Conservation (phyloP, 192 early-diverging fungal genomes). For the Obelidium mucronatum region DNA sequence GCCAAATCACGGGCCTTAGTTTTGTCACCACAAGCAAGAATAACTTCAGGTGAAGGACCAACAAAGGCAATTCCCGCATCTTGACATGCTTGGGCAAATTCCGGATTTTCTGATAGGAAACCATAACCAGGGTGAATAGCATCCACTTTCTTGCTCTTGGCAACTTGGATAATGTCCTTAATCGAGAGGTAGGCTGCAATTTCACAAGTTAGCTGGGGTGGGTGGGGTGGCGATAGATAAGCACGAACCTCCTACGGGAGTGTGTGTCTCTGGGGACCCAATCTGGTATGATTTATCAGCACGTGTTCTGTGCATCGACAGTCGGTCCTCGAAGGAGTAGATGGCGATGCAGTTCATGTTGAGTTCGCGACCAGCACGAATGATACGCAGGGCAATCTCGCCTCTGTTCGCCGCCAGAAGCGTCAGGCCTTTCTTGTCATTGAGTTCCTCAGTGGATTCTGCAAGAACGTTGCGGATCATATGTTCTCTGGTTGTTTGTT, state of each 20-base stretch:
- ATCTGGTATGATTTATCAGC: slow-evolving; percentile 98
- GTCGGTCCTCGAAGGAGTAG: slow-evolving; percentile 90
- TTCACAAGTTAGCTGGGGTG: not conserved
- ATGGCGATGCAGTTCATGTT: slow-evolving; percentile 84
- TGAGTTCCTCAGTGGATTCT: too few species aligned
- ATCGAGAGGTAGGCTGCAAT: slow-evolving; percentile 85
- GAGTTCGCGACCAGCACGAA: slow-evolving; percentile 91
- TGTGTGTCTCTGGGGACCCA: slow-evolving; percentile 77
- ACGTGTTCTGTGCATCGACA: slow-evolving; percentile 91
- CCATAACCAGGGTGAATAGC: slow-evolving; percentile 98
- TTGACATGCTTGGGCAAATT: slow-evolving; percentile 89
- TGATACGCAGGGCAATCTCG: slow-evolving; percentile 95
- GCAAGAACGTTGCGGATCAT: too few species aligned
- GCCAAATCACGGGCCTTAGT: slow-evolving; percentile 88
- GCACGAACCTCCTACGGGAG: slow-evolving; percentile 75
- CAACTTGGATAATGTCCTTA: slow-evolving; percentile 91
- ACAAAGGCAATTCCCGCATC: slow-evolving; percentile 91
- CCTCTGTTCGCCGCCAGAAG: slow-evolving; percentile 78
- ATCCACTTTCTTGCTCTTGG: slow-evolving; percentile 72
- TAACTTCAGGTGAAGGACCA: slow-evolving; percentile 84
- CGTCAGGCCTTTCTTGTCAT: too few species aligned
- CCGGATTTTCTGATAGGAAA: slow-evolving; percentile 93
- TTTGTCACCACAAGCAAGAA: slow-evolving; percentile 93
- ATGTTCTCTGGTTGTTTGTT: too few species aligned
- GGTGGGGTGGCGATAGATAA: not conserved